Conservation (phyloP, 2,329 filamentous ascomycete species). For the Neofusicoccum laricinum region DNA sequence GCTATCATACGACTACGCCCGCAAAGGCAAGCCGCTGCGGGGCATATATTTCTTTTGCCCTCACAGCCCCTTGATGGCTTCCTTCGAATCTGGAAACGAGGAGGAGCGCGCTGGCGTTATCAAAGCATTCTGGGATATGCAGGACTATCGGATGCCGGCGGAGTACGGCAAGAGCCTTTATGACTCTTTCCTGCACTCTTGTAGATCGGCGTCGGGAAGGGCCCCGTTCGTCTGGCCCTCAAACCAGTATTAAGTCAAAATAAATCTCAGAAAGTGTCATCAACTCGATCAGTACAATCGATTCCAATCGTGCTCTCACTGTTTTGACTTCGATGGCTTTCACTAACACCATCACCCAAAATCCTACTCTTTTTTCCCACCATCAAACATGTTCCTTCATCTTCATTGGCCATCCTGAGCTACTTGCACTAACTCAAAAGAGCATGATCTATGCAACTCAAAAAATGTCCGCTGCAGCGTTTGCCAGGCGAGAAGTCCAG, state of each 20-base stretch:
- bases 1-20: background rate
- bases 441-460: too few species aligned
- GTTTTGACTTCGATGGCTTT: too few species aligned
- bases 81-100: background rate
- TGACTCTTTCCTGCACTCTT: background rate
- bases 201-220: background rate
- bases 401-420: too few species aligned
- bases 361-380: too few species aligned
- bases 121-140: background rate
- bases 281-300: too few species aligned
- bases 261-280: too few species aligned
- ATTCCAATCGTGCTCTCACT: too few species aligned
- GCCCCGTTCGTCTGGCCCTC: background rate
- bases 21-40: background rate
- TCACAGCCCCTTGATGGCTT: background rate
- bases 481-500: too few species aligned
- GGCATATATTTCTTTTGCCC: background rate
- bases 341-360: too few species aligned
- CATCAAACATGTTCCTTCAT: too few species aligned
- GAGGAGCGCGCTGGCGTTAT: background rate
- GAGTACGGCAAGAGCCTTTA: background rate
- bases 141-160: background rate
- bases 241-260: background rate
- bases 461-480: too few species aligned
- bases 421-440: too few species aligned